Base-by-base conservation (phyloP, 768 basidiomycete genomes). In the Leccinum incarnatum region DNA sequence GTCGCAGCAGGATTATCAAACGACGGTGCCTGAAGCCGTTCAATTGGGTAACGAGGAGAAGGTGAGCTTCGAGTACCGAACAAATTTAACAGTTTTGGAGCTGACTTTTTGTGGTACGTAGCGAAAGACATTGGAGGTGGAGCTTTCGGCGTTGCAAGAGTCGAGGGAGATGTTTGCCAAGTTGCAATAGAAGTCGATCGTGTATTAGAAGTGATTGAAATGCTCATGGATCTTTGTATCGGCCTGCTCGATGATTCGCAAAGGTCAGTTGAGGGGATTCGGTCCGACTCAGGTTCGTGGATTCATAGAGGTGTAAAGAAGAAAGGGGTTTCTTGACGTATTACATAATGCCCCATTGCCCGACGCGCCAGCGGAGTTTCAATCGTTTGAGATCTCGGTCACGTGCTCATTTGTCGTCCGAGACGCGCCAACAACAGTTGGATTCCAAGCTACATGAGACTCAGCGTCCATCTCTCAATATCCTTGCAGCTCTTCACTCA, bases 11-110 rank as follows among this genome's bases (percentile, higher is more conserved):
- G 89, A 91, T 66, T 97, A 98, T 70, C 83, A 83, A 66, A 80
- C 80, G 29, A 89, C 88, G 52, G 88, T 96, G 6, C 94, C 95
- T 0, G 85, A 79, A 57, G 84, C 84, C 59, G 93, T 95, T 42
- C 81, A 89, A 47, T 68, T 78, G 8, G 75, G 80, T 14, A 96
- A 95, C 68, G 81, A 84, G 29, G 95, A 95, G 34, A 95, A 91
- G 87, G 93, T 95, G 2, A 42, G 40, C 4, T 40, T 40, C 17
- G 3, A 37, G 8, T 17, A 0, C 8, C 15, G 3, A 17, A 17
- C 17, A 17, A 37, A 37, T 37, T 4, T 0, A 37, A 37, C 3
- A 7, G 14, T 1, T 36, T 40, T 40, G 17, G 9, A 1, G 37
- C 37, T 37, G 7, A 17, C 0, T 17, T 3, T 8, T 17, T 36